These are phyloP conservation scores for Exophiala sp. DNA, from an alignment of 2,329 filamentous ascomycete genomes.

Conservation along the genomic window DNA sequence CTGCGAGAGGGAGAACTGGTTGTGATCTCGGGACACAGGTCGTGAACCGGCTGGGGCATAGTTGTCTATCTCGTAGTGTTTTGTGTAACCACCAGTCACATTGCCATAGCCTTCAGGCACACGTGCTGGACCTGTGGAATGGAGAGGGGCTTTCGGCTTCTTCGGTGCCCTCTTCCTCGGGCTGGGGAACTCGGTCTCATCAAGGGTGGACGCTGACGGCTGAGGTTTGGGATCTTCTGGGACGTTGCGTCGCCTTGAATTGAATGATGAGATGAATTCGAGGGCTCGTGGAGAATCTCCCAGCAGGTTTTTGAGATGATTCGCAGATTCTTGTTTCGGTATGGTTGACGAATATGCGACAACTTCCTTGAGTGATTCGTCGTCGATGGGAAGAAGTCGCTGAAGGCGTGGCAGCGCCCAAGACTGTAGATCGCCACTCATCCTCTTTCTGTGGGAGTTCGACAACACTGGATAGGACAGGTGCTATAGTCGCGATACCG, in stretches of 20 bases:
- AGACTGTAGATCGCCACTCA: constrained; percentile 41
- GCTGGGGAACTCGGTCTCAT: constrained; percentile 26
- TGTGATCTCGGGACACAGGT: constrained; percentile 55
- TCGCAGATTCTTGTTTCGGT: constrained; percentile 70
- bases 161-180: constrained; percentile 44
- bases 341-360: constrained; percentile 76
- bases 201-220: not conserved
- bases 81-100: constrained; percentile 68
- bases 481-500: no score
- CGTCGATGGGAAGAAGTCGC: constrained; percentile 76
- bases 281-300: constrained; percentile 75
- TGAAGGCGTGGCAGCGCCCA: constrained; percentile 71
- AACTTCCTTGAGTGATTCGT: constrained; percentile 78
- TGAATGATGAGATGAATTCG: constrained; percentile 72
- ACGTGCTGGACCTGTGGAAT: constrained; percentile 59
- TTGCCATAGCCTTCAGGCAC: constrained; percentile 63
- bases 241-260: constrained; percentile 55
- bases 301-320: constrained; percentile 82
- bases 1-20: constrained; percentile 48
- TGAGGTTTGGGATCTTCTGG: constrained; percentile 13
- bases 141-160: constrained; percentile 60
- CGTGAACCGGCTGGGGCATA: not conserved
- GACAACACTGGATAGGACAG: no score
- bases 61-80: constrained; percentile 52
- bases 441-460: constrained; percentile 11